A percentile compares a stretch with the other conserved stretches of the same genome.
These are phyloP conservation scores for Aplosporella prunicola DNA, from an alignment of 2,329 filamentous ascomycete species.

Conservation along the genomic window DNA sequence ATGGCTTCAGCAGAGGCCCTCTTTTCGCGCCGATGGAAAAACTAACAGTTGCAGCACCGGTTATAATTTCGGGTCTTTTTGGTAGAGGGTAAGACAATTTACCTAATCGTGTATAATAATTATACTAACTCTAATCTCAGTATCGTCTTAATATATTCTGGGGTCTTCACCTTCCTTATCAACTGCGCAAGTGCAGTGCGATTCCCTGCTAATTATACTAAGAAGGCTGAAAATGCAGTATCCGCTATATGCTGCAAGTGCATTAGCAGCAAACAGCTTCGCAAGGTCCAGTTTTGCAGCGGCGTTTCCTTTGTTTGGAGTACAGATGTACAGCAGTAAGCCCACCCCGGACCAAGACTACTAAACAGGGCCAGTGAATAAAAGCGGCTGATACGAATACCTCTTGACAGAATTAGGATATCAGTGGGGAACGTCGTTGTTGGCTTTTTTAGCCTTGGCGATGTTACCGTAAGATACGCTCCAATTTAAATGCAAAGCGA, in stretches of 20 bases:
- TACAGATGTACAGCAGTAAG: constrained; percentile 45
- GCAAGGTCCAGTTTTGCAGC: constrained; percentile 40
- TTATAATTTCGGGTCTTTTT: constrained; percentile 40
- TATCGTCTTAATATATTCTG: constrained; percentile 68
- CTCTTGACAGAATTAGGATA: constrained; percentile 34
- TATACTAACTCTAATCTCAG: constrained; percentile 32
- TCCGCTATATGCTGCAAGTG: constrained; percentile 40
- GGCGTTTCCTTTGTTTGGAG: constrained; percentile 38
- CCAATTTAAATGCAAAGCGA: constrained; percentile 24
- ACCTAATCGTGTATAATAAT: constrained; percentile 4
- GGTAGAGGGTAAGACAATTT: constrained; percentile 33
- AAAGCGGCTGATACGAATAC: constrained; percentile 39
- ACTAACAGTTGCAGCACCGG: constrained; percentile 36
- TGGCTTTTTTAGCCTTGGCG: constrained; percentile 40
- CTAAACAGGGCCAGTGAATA: constrained; percentile 6
- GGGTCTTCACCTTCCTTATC: constrained; percentile 82
- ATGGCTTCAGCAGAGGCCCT: too few relatives aligned
- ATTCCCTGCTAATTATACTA: constrained; percentile 10
- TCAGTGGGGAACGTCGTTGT: constrained; percentile 40
- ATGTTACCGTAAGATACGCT: constrained; percentile 36
- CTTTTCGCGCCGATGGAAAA: constrained; percentile 17
- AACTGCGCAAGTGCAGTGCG: constrained; percentile 38
- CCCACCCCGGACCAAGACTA: constrained; percentile 16
- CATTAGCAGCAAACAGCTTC: constrained; percentile 42
- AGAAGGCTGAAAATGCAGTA: constrained; percentile 35